These are phyloP conservation scores for Gomphus sp. DNA, from an alignment of 1,284 basidiomycete species.

Conservation along the genomic window DNA sequence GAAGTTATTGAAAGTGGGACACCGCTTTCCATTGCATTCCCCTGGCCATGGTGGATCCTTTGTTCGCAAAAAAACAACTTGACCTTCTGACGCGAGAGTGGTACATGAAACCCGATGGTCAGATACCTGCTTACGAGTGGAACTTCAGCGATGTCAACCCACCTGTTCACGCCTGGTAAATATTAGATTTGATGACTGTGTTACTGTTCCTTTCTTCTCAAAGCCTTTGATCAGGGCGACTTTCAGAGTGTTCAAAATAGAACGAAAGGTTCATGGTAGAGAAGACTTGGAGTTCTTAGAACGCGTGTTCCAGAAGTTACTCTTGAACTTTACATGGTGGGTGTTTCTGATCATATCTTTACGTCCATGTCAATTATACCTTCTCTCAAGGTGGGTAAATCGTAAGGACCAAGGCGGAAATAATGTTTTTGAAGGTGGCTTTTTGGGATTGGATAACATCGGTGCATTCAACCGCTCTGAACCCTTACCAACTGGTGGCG, in stretches of 20 bases:
- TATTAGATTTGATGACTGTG: background rate
- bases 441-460: conserved; percentile 96
- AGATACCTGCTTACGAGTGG: conserved; percentile 98
- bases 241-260: conserved; percentile 97
- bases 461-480: conserved; percentile 98
- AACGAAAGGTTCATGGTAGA: conserved; percentile 86
- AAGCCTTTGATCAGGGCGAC: conserved; percentile 58
- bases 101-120: conserved; percentile 99
- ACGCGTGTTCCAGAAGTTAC: conserved; percentile 94
- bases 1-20: conserved; percentile 47
- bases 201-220: background rate
- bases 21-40: conserved; percentile 98
- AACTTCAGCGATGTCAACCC: conserved; percentile 97
- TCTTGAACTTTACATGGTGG: conserved; percentile 95
- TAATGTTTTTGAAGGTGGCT: conserved; percentile 97
- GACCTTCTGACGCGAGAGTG: conserved; percentile 95
- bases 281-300: conserved; percentile 93
- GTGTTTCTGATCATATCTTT: conserved; percentile 12
- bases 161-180: conserved; percentile 90
- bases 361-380: background rate
- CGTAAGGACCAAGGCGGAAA: conserved; percentile 92
- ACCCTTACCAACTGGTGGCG: conserved; percentile 87
- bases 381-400: conserved; percentile 81
- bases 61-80: conserved; percentile 96
- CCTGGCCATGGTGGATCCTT: conserved; percentile 88